A percentile compares a stretch with the other conserved stretches of the same genome.
Conservation (phyloP, 352 stramenopile species). For the Globisporangium mamillatum region DNA sequence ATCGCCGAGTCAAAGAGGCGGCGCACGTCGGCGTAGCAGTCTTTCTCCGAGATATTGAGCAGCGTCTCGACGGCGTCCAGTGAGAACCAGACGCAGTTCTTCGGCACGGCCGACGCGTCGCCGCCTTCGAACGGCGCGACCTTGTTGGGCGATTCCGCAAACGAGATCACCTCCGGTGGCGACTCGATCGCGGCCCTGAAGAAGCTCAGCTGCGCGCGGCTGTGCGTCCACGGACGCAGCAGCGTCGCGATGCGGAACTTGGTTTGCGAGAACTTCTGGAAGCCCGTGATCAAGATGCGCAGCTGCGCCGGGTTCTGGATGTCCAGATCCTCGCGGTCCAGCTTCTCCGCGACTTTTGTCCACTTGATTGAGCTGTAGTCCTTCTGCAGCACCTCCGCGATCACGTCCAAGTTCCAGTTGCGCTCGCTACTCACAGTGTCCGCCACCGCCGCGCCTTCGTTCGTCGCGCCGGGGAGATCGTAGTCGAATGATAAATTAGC, state of each 20-base stretch:
- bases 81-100: slow-evolving; percentile 88
- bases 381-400: slow-evolving; percentile 81
- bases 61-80: slow-evolving; percentile 81
- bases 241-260: slow-evolving; percentile 76
- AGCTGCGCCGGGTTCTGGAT: slow-evolving; percentile 64
- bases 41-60: slow-evolving; percentile 74
- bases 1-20: slow-evolving; percentile 78
- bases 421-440: slow-evolving; percentile 15
- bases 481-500: slow-evolving; percentile 80
- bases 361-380: slow-evolving; percentile 86
- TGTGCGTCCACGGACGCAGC: slow-evolving; percentile 78
- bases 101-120: slow-evolving; percentile 78
- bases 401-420: slow-evolving; percentile 82
- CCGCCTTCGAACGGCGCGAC: slow-evolving; percentile 82
- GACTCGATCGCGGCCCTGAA: slow-evolving; percentile 79
- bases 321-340: slow-evolving; percentile 73
- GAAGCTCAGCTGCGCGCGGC: slow-evolving; percentile 69
- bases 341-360: slow-evolving; percentile 81
- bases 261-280: slow-evolving; percentile 76
- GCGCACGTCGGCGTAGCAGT: slow-evolving; percentile 81
- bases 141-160: slow-evolving; percentile 77
- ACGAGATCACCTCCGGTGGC: slow-evolving; percentile 76
- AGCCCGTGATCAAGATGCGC: slow-evolving; percentile 72
- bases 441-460: slow-evolving; percentile 26
- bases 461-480: slow-evolving; percentile 34